Base-by-base conservation (phyloP, 2,329 filamentous ascomycete species). In the Nigrograna mackinnonii region DNA sequence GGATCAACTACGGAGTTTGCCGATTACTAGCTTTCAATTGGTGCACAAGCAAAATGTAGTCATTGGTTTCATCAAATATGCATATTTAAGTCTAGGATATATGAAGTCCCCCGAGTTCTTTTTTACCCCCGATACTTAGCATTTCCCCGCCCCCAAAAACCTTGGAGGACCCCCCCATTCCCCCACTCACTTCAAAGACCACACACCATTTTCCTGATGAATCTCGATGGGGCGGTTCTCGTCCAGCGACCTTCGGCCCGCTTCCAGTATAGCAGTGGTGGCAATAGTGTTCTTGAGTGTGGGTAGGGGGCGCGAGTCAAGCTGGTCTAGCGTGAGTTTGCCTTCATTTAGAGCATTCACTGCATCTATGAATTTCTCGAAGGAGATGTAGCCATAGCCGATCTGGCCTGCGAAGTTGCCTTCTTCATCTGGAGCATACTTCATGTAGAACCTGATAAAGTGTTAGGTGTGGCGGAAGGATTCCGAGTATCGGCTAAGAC, bases 361-460 rank as follows among this genome's bases (percentile, higher is more conserved):
- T 11, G 86, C 91, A 66, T 96, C 90, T 37, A 96, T 85, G 69
- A 96, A 96, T 73, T 96, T 96, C 75, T 96, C 91, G 62, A 96
- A 91, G 16, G 87, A 94, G 44, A 96, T 82, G 71, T 96, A 96
- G 22, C 91, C 91, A 67, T 96, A 96, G 18, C 91, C 91, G 5
- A 84, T 86, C 74, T 96, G 91, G 24, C 91, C 91, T 41, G 83
- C 85, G 68, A 96, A 96, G 72, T 96, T 95, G 41, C 91, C 92
- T 68, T 95, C 89, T 74, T 96, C 91, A 61, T 96, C 91, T 16
- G 91, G 91, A 11, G 91, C 89, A 62, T 96, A 96, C 59, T 87
- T 86, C 90, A 95, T 95, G 73, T 95, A 95, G 72, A 95, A 95
- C 12, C 76, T 79, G 24, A 3, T 22, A 7, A 0, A 26, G 2